Base-by-base conservation (phyloP, 371 early-diverging fungal genomes). In the Actinomucor elegans region DNA sequence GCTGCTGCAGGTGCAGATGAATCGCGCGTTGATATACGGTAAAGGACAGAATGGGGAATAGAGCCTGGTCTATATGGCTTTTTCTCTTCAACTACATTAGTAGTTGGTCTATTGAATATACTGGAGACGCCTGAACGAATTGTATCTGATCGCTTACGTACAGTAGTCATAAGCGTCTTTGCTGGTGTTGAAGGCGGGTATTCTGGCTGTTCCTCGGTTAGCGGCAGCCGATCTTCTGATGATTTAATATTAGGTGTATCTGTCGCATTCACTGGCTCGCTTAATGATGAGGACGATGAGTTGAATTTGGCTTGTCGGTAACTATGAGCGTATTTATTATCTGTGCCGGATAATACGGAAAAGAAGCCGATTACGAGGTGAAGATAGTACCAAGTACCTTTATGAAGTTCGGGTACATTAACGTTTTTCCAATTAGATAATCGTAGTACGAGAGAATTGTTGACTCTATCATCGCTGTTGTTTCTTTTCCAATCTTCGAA, bases 401-500 rank as follows among this genome's bases (percentile, higher is more conserved):
- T 63, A 1, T 34, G 33, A 41, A 65, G 51, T 9, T 66, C 54
- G 4, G 69, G 65, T 9, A 71, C 48, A 59, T 78, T 88, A 40
- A 79, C 75, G 55, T 88, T 86, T 2, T 48, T 59, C 85, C 84
- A 87, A 35, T 81, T 56, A 5, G 69, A 46, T 6, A 87, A 60
- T 9, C 74, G 81, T 11, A 85, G 71, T 2, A 80, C 73, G 15
- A 55, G 49, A 7, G 90, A 76, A 21, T 83, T 77, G 50, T 94
- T 96, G 28, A 92, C 85, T 21, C 61, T 74, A 14, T 69, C 68
- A 59, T 94, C 94, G 43, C 83, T 84, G 42, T 73, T 58, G 41
- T 85, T 87, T 33, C 94, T 74, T 45, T 86, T 76, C 38, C 72
- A 71, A 64, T 98, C 99, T 61, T 96, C 95, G 42, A 93, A 73